Conservation (phyloP, 106 monocot species). For the Amphibolis antarctica region DNA sequence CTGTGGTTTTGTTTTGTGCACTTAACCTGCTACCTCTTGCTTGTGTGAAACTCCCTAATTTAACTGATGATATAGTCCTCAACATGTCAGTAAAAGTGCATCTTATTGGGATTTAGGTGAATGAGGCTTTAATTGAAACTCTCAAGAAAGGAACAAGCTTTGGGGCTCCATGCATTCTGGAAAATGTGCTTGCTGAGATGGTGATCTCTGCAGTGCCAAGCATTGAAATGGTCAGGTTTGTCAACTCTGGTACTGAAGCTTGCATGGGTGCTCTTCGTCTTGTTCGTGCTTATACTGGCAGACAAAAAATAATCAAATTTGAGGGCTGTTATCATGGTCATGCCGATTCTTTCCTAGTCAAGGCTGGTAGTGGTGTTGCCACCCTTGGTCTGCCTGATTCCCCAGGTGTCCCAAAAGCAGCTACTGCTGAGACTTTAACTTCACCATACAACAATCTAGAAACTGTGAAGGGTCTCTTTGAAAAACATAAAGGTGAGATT, state of each 20-base stretch:
- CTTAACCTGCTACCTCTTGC: too few species aligned
- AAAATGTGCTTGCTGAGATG: constrained; percentile 72
- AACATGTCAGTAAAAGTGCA: neutral
- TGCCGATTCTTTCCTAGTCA: constrained; percentile 77
- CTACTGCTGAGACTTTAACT: constrained; percentile 63
- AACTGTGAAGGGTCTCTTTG: constrained; percentile 43
- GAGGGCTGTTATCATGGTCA: constrained; percentile 96
- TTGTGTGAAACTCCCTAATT: too few species aligned
- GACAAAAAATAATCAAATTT: constrained; percentile 71
- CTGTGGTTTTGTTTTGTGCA: too few species aligned
- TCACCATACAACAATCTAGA: constrained; percentile 69
- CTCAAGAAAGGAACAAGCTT: constrained; percentile 93
- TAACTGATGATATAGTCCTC: too few species aligned
- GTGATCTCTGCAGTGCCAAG: constrained; percentile 87
- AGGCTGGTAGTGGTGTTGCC: constrained; percentile 89
- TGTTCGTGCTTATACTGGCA: constrained; percentile 70
- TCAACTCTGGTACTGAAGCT: constrained; percentile 92
- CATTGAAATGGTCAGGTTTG: constrained; percentile 92
- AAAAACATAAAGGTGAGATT: constrained; percentile 53
- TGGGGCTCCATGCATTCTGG: constrained; percentile 70
- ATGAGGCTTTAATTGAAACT: constrained; percentile 70
- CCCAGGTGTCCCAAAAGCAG: constrained; percentile 73
- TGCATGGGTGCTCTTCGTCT: constrained; percentile 94
- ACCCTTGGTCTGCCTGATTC: constrained; percentile 94
- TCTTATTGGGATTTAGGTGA: constrained; percentile 42